Evolutionary conservation across 331 rosid genomes (phyloP).

Genomic region (Malus hybrid): DNA sequence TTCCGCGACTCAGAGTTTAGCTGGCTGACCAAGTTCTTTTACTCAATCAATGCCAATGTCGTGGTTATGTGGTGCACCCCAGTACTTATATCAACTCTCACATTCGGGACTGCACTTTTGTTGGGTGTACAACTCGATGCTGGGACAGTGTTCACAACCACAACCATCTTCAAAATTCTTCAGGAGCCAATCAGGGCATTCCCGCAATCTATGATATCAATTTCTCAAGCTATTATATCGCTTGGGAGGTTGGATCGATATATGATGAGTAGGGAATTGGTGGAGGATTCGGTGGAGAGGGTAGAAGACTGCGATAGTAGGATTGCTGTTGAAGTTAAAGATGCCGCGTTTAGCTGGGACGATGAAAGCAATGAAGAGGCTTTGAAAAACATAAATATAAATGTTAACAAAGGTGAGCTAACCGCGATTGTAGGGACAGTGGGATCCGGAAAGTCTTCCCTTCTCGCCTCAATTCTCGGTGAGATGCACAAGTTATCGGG

Average conservation of each 20-base stretch:
- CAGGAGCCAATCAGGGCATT: constrained; percentile 81
- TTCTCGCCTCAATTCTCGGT: constrained; percentile 77
- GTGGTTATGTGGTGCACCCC: constrained; percentile 79
- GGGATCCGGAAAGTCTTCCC: constrained; percentile 86
- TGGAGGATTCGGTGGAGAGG: constrained; percentile 45
- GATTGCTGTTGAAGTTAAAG: constrained; percentile 50
- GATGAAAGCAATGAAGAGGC: constrained; percentile 49
- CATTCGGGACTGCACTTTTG: constrained; percentile 59
- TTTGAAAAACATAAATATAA: constrained; percentile 53
- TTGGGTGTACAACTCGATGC: constrained; percentile 68
- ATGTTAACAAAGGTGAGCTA: constrained; percentile 60
- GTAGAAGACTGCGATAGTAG: constrained; percentile 36
- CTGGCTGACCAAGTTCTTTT: constrained; percentile 77
- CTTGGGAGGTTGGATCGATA: constrained; percentile 73
- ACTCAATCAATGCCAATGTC: constrained; percentile 47
- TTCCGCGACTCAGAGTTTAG: constrained; percentile 58
- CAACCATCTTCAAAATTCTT: constrained; percentile 65
- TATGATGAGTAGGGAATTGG: constrained; percentile 68
- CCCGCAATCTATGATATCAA: constrained; percentile 79
- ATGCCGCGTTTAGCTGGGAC: constrained; percentile 78
- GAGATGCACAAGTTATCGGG: constrained; percentile 82
- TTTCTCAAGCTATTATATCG: constrained; percentile 82
- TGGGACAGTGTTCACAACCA: constrained; percentile 76
- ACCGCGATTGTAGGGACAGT: constrained; percentile 87
- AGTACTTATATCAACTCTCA: constrained; percentile 50